A percentile compares a stretch with the other conserved stretches of the same genome.
phyloP scores from a whole-genome alignment of 306 rosid species.

The Abrus pulchellus region DNA sequence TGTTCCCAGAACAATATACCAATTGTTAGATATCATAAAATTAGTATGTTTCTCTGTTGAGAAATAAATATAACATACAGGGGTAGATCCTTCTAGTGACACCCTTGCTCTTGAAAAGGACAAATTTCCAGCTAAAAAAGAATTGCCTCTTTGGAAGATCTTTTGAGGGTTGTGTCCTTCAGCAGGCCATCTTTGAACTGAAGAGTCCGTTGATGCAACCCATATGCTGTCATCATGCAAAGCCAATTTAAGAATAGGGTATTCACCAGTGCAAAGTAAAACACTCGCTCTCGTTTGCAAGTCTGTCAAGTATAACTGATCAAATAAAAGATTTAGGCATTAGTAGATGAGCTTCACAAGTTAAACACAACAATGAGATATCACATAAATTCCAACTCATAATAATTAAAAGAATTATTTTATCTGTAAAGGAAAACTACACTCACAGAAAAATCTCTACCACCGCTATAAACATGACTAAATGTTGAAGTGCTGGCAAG shows the following conservation, averaged over 20 bases:
- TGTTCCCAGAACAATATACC: neutral
- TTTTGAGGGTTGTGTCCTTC: conserved; percentile 80
- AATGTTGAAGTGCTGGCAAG: conserved; percentile 86
- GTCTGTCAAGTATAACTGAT: conserved; percentile 86
- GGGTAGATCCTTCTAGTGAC: conserved; percentile 80
- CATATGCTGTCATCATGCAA: conserved; percentile 79
- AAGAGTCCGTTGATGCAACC: conserved; percentile 85
- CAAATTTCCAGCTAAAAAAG: conserved; percentile 84
- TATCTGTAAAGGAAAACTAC: conserved; percentile 22
- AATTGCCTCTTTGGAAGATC: conserved; percentile 69
- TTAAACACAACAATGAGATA: conserved; percentile 26
- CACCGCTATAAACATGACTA: conserved; percentile 93
- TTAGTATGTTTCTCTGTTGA: conserved; percentile 1
- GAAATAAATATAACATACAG: conserved; percentile 59
- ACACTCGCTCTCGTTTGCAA: conserved; percentile 88
- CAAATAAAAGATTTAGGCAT: conserved; percentile 54
- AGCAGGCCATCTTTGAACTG: conserved; percentile 80
- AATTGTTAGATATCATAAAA: conserved; percentile 23
- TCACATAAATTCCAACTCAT: conserved; percentile 14
- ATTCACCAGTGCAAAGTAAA: conserved; percentile 78
- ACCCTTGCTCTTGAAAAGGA: conserved; percentile 81
- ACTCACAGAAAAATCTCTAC: conserved; percentile 92
- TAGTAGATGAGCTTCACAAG: conserved; percentile 43
- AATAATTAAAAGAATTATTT: neutral
- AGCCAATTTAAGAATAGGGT: conserved; percentile 79